These are phyloP conservation scores for Orobanche coerulescens DNA, from an alignment of 257 asterid species.

Conservation along the genomic window DNA sequence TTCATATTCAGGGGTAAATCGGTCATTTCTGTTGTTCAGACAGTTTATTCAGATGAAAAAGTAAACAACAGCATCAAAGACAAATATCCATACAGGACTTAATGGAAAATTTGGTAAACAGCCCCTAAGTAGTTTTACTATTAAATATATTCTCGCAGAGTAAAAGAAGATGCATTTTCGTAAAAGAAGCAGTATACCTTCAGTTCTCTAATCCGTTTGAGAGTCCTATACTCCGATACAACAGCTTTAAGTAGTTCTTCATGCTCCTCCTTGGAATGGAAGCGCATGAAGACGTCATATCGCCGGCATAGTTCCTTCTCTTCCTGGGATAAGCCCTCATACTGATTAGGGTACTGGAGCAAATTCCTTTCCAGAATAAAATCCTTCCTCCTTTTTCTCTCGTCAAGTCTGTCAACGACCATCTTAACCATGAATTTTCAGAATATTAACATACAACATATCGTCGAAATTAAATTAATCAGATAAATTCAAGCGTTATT, in stretches of 20 bases:
- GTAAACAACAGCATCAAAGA: too few relatives aligned
- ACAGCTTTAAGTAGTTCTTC: constrained; percentile 52
- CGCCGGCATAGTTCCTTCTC: constrained; percentile 57
- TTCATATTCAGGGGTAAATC: too few relatives aligned
- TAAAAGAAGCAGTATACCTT: constrained; percentile 36
- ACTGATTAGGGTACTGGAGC: constrained; percentile 44
- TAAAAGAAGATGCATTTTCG: constrained; percentile 1
- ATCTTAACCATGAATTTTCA: neutral
- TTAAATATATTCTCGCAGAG: constrained; percentile 1
- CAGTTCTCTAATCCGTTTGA: constrained; percentile 60
- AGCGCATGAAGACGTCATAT: constrained; percentile 68
- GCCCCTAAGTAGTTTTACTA: too few relatives aligned
- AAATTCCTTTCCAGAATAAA: constrained; percentile 67
- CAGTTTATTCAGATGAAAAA: too few relatives aligned
- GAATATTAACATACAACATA: too few relatives aligned
- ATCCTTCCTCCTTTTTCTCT: constrained; percentile 77
- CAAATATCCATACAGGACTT: too few relatives aligned
- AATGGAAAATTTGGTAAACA: too few relatives aligned
- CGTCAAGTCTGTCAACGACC: constrained; percentile 57
- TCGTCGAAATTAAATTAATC: too few relatives aligned
- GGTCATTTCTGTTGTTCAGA: too few relatives aligned
- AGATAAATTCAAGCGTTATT: neutral
- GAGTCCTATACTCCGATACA: constrained; percentile 46
- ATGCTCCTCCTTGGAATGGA: constrained; percentile 67
- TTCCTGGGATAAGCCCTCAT: constrained; percentile 47